Evolutionary conservation across 2,329 filamentous ascomycete species (phyloP).

Genomic region (Hymenoscyphus fraxineus): DNA sequence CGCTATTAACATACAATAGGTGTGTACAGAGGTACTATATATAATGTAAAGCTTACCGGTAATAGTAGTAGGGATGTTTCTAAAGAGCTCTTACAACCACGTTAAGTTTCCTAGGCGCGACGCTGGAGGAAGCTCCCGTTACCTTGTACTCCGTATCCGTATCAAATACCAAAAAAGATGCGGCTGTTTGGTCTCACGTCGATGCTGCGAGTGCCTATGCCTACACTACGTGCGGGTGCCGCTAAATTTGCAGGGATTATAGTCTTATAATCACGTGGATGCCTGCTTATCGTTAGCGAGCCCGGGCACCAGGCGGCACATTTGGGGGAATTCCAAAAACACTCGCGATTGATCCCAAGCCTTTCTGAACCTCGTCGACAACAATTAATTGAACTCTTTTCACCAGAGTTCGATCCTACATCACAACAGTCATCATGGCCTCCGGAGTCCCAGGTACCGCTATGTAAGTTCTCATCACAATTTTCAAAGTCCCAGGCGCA

Average conservation of each 20-base stretch:
- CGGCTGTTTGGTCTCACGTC: background rate
- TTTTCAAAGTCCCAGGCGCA: background rate
- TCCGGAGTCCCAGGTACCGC: constrained; percentile 37
- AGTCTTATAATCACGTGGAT: background rate
- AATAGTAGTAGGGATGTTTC: background rate
- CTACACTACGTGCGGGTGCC: background rate
- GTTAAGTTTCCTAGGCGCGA: background rate
- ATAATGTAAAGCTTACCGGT: background rate
- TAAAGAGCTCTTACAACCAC: background rate
- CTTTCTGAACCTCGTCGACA: constrained; percentile 23
- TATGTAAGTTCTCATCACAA: constrained; percentile 32
- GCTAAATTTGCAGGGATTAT: background rate
- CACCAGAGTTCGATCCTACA: constrained; percentile 30
- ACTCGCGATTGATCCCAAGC: background rate
- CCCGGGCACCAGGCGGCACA: background rate
- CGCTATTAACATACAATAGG: too few relatives aligned
- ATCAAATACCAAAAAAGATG: background rate
- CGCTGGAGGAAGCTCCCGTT: constrained; percentile 10
- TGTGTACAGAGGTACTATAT: background rate
- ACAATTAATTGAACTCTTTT: constrained; percentile 29
- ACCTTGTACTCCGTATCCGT: constrained; percentile 9
- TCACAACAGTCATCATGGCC: constrained; percentile 36
- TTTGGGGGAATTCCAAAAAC: constrained; percentile 1
- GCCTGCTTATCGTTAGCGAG: background rate
- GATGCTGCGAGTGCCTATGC: background rate